These are phyloP conservation scores for Solanum sitiens DNA, from an alignment of 257 asterid genomes.

Conservation along the genomic window DNA sequence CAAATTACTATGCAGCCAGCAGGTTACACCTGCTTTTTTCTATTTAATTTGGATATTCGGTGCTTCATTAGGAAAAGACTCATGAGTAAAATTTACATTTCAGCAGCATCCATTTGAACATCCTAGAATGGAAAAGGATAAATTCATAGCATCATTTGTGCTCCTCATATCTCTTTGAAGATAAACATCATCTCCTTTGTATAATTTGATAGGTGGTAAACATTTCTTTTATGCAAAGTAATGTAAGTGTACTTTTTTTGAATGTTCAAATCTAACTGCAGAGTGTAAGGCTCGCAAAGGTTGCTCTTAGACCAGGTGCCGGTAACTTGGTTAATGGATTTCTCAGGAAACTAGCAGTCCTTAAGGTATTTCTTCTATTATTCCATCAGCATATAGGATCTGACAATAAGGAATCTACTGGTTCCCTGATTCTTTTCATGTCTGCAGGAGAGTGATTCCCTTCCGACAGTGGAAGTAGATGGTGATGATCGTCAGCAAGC, in stretches of 20 bases:
- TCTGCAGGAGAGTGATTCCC: slow-evolving; percentile 58
- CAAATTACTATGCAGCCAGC: background rate
- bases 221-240: slow-evolving; percentile 2
- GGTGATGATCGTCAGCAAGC: slow-evolving; percentile 90
- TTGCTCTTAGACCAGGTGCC: slow-evolving; percentile 89
- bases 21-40: background rate
- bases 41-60: background rate
- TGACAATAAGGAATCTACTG: slow-evolving; percentile 5
- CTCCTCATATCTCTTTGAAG: background rate
- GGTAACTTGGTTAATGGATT: slow-evolving; percentile 90
- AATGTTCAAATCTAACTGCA: slow-evolving; percentile 17
- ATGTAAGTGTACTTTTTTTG: background rate
- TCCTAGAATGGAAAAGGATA: background rate
- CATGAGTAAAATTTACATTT: background rate
- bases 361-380: slow-evolving; percentile 40
- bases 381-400: background rate
- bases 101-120: background rate
- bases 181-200: background rate
- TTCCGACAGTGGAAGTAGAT: slow-evolving; percentile 62
- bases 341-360: slow-evolving; percentile 71
- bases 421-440: slow-evolving; percentile 7
- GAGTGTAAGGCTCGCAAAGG: slow-evolving; percentile 90
- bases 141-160: background rate
- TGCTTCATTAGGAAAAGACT: background rate
- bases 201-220: slow-evolving; percentile 1